phyloP scores from a whole-genome alignment of 73 alveolate species.

The Tetrahymena thermophila region DNA sequence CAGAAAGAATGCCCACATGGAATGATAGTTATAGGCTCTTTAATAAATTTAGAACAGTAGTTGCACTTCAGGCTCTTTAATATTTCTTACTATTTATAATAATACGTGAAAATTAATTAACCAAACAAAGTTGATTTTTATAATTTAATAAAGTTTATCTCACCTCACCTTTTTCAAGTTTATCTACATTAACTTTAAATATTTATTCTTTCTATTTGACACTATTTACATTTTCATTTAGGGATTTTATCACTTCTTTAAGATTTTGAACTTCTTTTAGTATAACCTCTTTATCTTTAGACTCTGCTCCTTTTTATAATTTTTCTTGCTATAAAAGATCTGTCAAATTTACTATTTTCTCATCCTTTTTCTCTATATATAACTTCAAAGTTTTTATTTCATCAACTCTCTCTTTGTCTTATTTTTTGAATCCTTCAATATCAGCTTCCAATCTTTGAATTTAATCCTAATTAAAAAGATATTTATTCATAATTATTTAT shows the following conservation, averaged over 20 bases:
- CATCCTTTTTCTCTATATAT: background rate
- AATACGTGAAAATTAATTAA: background rate
- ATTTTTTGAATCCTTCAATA: background rate
- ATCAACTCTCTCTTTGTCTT: background rate
- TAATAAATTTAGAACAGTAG: slow-evolving; percentile 28
- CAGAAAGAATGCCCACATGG: slow-evolving; percentile 48
- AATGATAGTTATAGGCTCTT: slow-evolving; percentile 29
- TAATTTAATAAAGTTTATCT: background rate
- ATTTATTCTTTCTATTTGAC: background rate
- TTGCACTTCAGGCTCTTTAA: slow-evolving; percentile 18
- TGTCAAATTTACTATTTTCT: background rate
- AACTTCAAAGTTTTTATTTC: background rate
- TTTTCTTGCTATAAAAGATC: background rate
- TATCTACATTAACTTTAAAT: background rate
- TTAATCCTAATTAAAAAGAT: background rate
- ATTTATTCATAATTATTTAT: no score
- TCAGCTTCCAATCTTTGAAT: background rate
- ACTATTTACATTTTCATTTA: background rate
- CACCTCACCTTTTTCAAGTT: background rate
- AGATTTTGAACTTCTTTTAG: background rate
- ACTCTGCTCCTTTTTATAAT: background rate
- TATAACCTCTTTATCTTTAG: background rate
- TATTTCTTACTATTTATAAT: slow-evolving; percentile 16
- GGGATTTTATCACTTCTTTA: background rate
- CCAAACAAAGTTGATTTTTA: background rate